Evolutionary conservation across 352 stramenopile genomes (phyloP).

Genomic region (Phytophthora syringae): DNA sequence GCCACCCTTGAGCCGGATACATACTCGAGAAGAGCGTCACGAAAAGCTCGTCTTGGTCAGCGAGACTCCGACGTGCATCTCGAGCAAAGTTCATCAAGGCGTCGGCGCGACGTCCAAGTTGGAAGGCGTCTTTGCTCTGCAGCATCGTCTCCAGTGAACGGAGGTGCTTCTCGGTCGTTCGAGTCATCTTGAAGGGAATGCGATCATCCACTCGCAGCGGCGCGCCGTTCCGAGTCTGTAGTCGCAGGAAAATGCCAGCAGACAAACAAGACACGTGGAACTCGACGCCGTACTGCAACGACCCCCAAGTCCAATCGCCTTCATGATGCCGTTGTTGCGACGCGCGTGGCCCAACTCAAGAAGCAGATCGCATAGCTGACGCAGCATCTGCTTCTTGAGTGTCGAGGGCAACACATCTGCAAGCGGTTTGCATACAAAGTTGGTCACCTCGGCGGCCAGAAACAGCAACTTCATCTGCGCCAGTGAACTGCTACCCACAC

Average conservation of each 20-base stretch:
- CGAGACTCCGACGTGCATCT: constrained; percentile 71
- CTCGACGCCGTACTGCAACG: constrained; percentile 76
- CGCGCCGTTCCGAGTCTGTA: constrained; percentile 78
- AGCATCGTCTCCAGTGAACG: constrained; percentile 73
- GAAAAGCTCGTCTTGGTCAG: constrained; percentile 88
- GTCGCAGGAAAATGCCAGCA: constrained; percentile 75
- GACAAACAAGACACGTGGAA: constrained; percentile 82
- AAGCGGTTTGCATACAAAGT: constrained; percentile 72
- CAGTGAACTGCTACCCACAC: constrained; percentile 50
- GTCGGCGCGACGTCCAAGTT: constrained; percentile 76
- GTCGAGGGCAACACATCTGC: constrained; percentile 59
- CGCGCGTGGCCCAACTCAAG: constrained; percentile 70
- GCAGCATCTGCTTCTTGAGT: constrained; percentile 84
- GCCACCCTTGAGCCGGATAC: constrained; percentile 81
- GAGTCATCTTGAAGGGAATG: constrained; percentile 81
- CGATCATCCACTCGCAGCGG: constrained; percentile 76
- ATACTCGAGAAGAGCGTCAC: constrained; percentile 85
- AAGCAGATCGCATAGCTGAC: constrained; percentile 67
- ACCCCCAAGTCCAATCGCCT: constrained; percentile 81
- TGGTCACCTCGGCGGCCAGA: constrained; percentile 74
- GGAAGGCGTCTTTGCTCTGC: constrained; percentile 81
- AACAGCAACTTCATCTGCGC: constrained; percentile 89
- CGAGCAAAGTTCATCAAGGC: constrained; percentile 73
- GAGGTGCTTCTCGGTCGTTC: constrained; percentile 83
- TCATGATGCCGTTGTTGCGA: constrained; percentile 86